A percentile compares a stretch with the other conserved stretches of the same genome.
These are phyloP conservation scores for Ceratorhiza oryzae-sativae DNA, from an alignment of 1,284 basidiomycete species.

Conservation along the genomic window DNA sequence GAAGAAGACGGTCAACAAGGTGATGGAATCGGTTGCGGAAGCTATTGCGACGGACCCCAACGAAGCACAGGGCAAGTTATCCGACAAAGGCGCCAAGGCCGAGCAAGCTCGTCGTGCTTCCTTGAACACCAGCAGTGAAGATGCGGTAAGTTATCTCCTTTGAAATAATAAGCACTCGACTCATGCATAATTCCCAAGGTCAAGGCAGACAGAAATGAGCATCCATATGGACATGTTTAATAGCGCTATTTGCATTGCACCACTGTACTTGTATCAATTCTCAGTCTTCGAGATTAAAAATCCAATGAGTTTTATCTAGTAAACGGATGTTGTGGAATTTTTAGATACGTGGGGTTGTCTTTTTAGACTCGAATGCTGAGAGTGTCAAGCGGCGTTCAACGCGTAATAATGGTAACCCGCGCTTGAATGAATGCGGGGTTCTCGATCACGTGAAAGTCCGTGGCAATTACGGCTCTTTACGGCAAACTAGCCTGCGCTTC, in stretches of 20 bases:
- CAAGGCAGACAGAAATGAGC: conserved; percentile 22
- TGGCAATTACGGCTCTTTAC: not conserved
- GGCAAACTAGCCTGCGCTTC: conserved; percentile 5
- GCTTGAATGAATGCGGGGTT: not conserved
- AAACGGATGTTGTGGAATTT: not conserved
- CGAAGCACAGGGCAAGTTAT: conserved; percentile 22
- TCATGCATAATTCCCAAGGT: not conserved
- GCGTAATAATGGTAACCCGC: not conserved
- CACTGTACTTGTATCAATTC: conserved; percentile 20
- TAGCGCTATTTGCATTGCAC: not conserved
- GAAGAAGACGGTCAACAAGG: conserved; percentile 6
- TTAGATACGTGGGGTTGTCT: not conserved
- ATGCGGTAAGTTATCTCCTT: conserved; percentile 1
- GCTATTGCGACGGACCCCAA: conserved; percentile 4
- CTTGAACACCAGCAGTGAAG: not conserved
- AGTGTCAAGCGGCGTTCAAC: not conserved
- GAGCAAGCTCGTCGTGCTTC: conserved; percentile 23
- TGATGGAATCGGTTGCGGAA: not conserved
- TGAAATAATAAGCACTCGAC: not conserved
- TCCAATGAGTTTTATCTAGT: not conserved
- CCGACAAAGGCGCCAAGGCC: conserved; percentile 31
- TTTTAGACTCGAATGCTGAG: not conserved
- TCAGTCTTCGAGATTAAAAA: not conserved
- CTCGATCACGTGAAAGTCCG: conserved; percentile 11
- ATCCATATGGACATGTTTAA: not conserved